Evolutionary conservation across 106 monocot species (phyloP).

Genomic region (Dioscorea dumetorum): DNA sequence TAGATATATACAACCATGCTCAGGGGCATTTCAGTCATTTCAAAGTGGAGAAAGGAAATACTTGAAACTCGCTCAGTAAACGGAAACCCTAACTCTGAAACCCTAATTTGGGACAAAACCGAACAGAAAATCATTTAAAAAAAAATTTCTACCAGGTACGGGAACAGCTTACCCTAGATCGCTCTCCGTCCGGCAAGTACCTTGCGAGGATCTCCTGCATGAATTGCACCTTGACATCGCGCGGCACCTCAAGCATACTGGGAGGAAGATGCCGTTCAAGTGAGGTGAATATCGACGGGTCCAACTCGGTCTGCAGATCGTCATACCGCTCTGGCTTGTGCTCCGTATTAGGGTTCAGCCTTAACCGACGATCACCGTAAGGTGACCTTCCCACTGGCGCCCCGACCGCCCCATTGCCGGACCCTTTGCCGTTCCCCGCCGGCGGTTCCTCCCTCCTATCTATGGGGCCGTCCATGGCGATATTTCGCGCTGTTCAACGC

Average conservation of each 20-base stretch:
- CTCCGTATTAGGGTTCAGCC: conserved; percentile 82
- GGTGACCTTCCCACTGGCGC: conserved; percentile 7
- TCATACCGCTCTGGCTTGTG: conserved; percentile 82
- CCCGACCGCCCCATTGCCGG: conserved; percentile 8
- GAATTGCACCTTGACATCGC: conserved; percentile 66
- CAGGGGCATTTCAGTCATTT: conserved; percentile 24
- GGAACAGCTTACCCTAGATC: conserved; percentile 42
- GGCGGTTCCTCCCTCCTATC: conserved; percentile 16
- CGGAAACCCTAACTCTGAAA: conserved; percentile 17
- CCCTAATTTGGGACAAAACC: too few species aligned
- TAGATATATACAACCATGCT: background rate
- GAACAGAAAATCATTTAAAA: background rate
- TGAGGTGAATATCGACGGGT: conserved; percentile 66
- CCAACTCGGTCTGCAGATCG: conserved; percentile 66
- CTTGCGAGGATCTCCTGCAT: conserved; percentile 78
- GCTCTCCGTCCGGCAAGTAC: conserved; percentile 79
- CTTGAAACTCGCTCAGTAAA: background rate
- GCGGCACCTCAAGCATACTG: conserved; percentile 56
- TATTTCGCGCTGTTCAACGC: background rate
- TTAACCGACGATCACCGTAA: conserved; percentile 67
- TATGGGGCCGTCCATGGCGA: conserved; percentile 7
- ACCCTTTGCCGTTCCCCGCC: conserved; percentile 15
- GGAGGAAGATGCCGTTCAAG: conserved; percentile 94
- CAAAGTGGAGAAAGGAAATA: background rate
- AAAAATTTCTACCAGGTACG: background rate